Base-by-base conservation (phyloP, 257 asterid genomes). In the Petunia secreta region DNA sequence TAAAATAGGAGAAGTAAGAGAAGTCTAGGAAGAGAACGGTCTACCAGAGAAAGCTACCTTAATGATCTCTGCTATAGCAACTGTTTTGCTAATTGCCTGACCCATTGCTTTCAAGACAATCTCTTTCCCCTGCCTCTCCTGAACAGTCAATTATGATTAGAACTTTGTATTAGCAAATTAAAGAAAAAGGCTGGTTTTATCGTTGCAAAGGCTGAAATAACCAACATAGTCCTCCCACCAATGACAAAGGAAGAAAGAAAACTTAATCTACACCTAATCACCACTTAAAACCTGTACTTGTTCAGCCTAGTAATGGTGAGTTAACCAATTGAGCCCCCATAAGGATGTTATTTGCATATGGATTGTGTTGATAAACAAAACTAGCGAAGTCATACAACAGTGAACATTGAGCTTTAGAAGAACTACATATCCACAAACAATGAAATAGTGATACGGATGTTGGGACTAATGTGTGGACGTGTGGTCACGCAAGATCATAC, bases 21-120 rank as follows among this genome's bases (percentile, higher is more conserved):
- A 44, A 75, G 58, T 9, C 8, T 7, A 39, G n/a, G 16, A 59
- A 50, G 41, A 68, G 25, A 54, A 10, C 39, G 15, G 46, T 40
- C 74, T 8, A 39, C 39, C 13, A 76, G 75, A 46, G 63, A 40
- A 73, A 79, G 69, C 81, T 87, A 83, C 98, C 98, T 94, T 94
- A 50, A 94, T 85, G 81, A 90, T 87, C 85, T 94, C 98, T 54
- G 97, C 90, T 83, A 92, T 86, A 63, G 92, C 96, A 41, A 94
- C 98, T 9, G 96, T 84, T 89, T 91, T 94, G 91, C 92, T 93
- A 80, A 94, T 91, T 6, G 95, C 98, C 83, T 91, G 97, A 6
- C 98, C 98, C 98, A 94, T 93, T 79, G 98, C 98, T 88, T 92
- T 93, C 88, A 94, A 85, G 80, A 93, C 98, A 83, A 92, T 91